Conservation (phyloP, 2,329 filamentous ascomycete species). For the Lizonia empirigonia region DNA sequence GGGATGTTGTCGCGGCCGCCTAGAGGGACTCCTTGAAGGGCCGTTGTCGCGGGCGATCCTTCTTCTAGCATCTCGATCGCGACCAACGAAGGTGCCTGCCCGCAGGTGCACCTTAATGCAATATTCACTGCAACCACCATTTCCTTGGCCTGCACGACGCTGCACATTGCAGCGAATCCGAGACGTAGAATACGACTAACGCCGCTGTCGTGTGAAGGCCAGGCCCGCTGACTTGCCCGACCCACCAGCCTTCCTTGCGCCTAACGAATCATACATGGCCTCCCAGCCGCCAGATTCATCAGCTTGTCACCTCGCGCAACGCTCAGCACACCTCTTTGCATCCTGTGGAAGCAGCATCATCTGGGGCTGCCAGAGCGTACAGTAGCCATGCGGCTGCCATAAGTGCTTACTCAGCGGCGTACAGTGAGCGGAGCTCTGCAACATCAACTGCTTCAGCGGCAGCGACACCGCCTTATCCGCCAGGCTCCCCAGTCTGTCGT, state of each 20-base stretch:
- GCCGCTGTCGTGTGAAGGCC: constrained; percentile 20
- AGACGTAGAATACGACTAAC: constrained; percentile 14
- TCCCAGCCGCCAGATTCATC: constrained; percentile 20
- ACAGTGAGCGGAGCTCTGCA: constrained; percentile 6
- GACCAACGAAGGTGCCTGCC: constrained; percentile 30
- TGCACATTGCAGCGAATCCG: constrained; percentile 25
- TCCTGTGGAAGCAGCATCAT: constrained; percentile 12
- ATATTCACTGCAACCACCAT: constrained; percentile 18
- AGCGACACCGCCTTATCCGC: constrained; percentile 22
- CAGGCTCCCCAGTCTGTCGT: constrained; percentile 13
- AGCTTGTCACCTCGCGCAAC: constrained; percentile 25
- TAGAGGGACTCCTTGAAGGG: constrained; percentile 10
- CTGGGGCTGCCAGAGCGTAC: constrained; percentile 18
- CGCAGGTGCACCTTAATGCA: constrained; percentile 22
- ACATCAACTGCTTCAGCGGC: constrained; percentile 16
- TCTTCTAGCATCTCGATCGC: constrained; percentile 24
- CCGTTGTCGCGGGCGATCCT: constrained; percentile 14
- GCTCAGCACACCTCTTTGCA: constrained; percentile 21
- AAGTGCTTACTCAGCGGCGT: constrained; percentile 21
- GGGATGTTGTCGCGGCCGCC: constrained; percentile 23
- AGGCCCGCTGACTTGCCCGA: constrained; percentile 26
- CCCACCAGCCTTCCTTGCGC: constrained; percentile 17
- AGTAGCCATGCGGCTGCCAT: constrained; percentile 6
- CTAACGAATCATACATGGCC: constrained; percentile 20
- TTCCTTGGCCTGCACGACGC: constrained; percentile 15